These are phyloP conservation scores for Pleodorina starrii DNA, from an alignment of 139 green algal genomes.

Conservation along the genomic window DNA sequence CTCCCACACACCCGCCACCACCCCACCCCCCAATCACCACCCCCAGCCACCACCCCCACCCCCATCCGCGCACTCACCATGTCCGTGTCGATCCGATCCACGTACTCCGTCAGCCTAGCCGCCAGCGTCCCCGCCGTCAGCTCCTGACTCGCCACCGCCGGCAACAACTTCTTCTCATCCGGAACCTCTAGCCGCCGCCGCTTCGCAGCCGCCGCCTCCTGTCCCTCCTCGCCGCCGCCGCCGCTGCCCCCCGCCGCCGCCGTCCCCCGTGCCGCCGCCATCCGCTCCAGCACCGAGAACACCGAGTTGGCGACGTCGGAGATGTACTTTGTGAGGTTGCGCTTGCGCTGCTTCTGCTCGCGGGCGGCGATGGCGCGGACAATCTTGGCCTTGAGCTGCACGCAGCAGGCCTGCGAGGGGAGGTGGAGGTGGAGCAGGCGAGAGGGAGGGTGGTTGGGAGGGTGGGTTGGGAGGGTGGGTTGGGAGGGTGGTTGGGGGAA, in stretches of 20 bases:
- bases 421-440: neutral
- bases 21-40: too few relatives aligned
- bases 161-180: constrained; percentile 61
- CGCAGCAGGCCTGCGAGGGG: constrained; percentile 76
- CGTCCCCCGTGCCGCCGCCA: constrained; percentile 51
- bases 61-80: constrained; percentile 72
- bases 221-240: neutral
- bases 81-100: constrained; percentile 93
- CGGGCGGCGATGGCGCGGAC: constrained; percentile 75
- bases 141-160: constrained; percentile 65
- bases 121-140: constrained; percentile 66
- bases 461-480: too few relatives aligned
- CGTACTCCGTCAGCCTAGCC: constrained; percentile 84
- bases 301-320: constrained; percentile 82
- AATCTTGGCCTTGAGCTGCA: constrained; percentile 90
- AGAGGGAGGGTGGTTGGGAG: neutral
- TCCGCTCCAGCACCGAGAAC: constrained; percentile 62
- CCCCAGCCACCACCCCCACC: too few relatives aligned
- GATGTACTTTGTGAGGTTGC: constrained; percentile 95
- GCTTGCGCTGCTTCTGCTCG: constrained; percentile 90
- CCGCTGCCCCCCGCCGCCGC: neutral
- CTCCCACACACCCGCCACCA: too few relatives aligned
- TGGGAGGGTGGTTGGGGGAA: too few relatives aligned
- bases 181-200: constrained; percentile 63
- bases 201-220: constrained; percentile 56